A percentile compares a stretch with the other conserved stretches of the same genome.
Conservation (phyloP, 1,284 basidiomycete genomes). For the Exobasidium rhododendri region DNA sequence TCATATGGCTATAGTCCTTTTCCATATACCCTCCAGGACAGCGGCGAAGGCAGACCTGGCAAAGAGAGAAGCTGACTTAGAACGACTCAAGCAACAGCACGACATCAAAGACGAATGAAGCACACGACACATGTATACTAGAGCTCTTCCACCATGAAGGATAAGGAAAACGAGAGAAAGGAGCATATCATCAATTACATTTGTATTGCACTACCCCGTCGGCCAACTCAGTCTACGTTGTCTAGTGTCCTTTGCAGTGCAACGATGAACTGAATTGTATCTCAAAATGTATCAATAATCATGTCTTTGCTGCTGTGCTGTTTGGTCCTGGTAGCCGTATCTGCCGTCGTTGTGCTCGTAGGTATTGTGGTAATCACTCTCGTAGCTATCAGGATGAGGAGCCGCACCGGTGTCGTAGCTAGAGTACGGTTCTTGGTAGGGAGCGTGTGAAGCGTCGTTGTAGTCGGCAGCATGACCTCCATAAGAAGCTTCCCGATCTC, state of each 20-base stretch:
- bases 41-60: constrained; percentile 88
- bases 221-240: too few relatives aligned
- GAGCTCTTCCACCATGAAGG: too few relatives aligned
- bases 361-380: not conserved
- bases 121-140: too few relatives aligned
- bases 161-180: not conserved
- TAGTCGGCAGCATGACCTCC: too few relatives aligned
- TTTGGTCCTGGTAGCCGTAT: not conserved
- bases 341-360: not conserved
- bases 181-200: not conserved
- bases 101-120: constrained; percentile 35
- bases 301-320: not conserved
- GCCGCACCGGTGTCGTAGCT: not conserved
- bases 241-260: not conserved
- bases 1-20: constrained; percentile 66
- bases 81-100: constrained; percentile 76
- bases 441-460: not conserved
- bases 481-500: too few relatives aligned
- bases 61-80: constrained; percentile 83
- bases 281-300: not conserved
- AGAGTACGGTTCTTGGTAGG: not conserved
- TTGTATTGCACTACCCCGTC: too few relatives aligned
- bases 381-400: not conserved
- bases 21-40: constrained; percentile 90
- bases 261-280: not conserved